These are phyloP conservation scores for Alternaria dauci DNA, from an alignment of 2,329 filamentous ascomycete species.

Conservation along the genomic window DNA sequence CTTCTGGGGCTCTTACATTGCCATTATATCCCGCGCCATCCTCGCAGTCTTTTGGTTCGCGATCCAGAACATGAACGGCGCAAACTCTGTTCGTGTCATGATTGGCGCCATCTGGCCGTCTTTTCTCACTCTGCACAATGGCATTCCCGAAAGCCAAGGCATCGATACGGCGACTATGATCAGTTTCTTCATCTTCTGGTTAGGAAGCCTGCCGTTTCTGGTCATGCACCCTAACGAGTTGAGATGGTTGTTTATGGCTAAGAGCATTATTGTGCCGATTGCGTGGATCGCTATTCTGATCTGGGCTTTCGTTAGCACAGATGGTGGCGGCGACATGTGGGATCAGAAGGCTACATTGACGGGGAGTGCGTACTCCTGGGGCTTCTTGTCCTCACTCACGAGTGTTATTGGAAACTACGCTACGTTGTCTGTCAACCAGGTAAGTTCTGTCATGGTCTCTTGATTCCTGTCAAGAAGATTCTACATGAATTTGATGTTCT, in stretches of 20 bases:
- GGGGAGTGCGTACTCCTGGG: slow-evolving; percentile 63
- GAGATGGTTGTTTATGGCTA: slow-evolving; percentile 61
- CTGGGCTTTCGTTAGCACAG: slow-evolving; percentile 67
- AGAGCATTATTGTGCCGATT: slow-evolving; percentile 61
- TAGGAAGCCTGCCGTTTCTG: slow-evolving; percentile 63
- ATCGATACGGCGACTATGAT: slow-evolving; percentile 66
- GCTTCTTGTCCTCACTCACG: slow-evolving; percentile 61
- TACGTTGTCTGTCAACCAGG: slow-evolving; percentile 61
- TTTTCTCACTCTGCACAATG: slow-evolving; percentile 63
- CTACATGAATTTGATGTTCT: slow-evolving; percentile 22
- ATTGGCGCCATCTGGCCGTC: slow-evolving; percentile 66
- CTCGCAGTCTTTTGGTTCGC: slow-evolving; percentile 70
- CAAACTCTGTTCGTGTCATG: slow-evolving; percentile 61
- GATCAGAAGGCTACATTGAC: slow-evolving; percentile 56
- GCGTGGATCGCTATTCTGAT: slow-evolving; percentile 69
- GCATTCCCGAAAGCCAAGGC: slow-evolving; percentile 60
- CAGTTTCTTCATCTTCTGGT: slow-evolving; percentile 67
- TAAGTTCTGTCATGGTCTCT: slow-evolving; percentile 20
- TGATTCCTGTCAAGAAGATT: background rate
- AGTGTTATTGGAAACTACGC: slow-evolving; percentile 62
- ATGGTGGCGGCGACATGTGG: slow-evolving; percentile 61
- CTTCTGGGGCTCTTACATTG: slow-evolving; percentile 65
- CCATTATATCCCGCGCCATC: slow-evolving; percentile 62
- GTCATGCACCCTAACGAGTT: slow-evolving; percentile 65
- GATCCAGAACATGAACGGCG: slow-evolving; percentile 71